These are phyloP conservation scores for Borovskyia barvae DNA, from an alignment of 208 protist genomes.

Conservation along the genomic window DNA sequence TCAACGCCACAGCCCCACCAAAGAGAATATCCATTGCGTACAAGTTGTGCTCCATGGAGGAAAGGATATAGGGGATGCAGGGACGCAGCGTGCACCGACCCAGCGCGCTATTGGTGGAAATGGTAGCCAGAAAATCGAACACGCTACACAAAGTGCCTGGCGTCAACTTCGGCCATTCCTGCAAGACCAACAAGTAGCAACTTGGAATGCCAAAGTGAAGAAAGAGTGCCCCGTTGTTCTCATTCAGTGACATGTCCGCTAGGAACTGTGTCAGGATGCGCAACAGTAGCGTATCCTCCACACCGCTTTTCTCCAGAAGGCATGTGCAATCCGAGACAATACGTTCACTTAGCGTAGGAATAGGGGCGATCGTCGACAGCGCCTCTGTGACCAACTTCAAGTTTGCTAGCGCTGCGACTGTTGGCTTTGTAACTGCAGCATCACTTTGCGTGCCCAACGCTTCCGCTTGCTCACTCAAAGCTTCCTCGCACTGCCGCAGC, in stretches of 20 bases:
- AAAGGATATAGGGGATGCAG: constrained; percentile 67
- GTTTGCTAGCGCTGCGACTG: constrained; percentile 14
- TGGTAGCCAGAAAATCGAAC: constrained; percentile 74
- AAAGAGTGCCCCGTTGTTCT: constrained; percentile 59
- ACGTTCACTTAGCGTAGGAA: constrained; percentile 44
- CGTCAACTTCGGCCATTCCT: constrained; percentile 34
- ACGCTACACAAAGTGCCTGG: constrained; percentile 58
- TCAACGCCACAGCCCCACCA: constrained; percentile 50
- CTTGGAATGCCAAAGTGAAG: constrained; percentile 52
- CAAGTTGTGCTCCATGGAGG: constrained; percentile 36
- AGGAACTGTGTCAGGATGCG: constrained; percentile 39
- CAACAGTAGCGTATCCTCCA: constrained; percentile 9
- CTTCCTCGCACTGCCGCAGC: constrained; percentile 15
- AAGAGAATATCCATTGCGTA: constrained; percentile 64
- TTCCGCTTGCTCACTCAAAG: neutral
- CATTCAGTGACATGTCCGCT: constrained; percentile 54
- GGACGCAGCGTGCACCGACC: constrained; percentile 49
- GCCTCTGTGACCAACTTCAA: constrained; percentile 41
- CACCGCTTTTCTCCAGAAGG: constrained; percentile 37
- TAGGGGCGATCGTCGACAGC: constrained; percentile 17
- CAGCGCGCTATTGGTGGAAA: constrained; percentile 44
- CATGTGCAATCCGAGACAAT: constrained; percentile 51
- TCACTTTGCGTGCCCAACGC: neutral
- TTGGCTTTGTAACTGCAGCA: neutral
- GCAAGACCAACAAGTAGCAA: constrained; percentile 63